These are phyloP conservation scores for Phlebiopsis flavidoalba DNA, from an alignment of 768 basidiomycete species.

Conservation along the genomic window DNA sequence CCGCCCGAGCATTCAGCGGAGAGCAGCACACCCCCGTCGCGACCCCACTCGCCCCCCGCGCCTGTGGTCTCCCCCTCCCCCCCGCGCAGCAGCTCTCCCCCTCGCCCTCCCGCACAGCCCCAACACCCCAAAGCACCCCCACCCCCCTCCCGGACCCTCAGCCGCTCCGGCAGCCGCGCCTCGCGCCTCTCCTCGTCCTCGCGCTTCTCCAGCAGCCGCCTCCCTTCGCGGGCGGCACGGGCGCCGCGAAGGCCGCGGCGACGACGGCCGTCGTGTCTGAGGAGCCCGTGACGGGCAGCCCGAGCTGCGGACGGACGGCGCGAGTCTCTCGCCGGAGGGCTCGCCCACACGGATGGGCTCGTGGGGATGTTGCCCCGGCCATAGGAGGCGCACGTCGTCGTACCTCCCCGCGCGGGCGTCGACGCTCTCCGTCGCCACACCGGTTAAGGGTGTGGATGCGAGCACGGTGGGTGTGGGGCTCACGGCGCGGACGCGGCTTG, in stretches of 20 bases:
- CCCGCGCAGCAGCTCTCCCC: neutral
- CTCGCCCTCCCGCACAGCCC: conserved; percentile 24
- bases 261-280: conserved; percentile 62
- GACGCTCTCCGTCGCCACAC: conserved; percentile 18
- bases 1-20: conserved; percentile 34
- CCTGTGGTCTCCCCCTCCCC: conserved; percentile 8
- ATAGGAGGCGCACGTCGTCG: conserved; percentile 55
- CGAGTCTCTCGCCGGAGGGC: conserved; percentile 51
- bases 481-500: conserved; percentile 24
- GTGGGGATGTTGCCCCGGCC: conserved; percentile 32
- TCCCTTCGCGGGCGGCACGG: conserved; percentile 41
- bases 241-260: conserved; percentile 52
- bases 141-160: conserved; percentile 39
- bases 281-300: conserved; percentile 27
- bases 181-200: conserved; percentile 68
- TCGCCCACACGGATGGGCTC: conserved; percentile 59
- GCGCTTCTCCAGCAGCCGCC: conserved; percentile 57
- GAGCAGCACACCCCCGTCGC: conserved; percentile 11
- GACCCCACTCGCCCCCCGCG: neutral
- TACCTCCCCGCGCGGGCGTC: conserved; percentile 39
- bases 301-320: conserved; percentile 11
- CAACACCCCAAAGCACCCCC: conserved; percentile 13
- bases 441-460: conserved; percentile 5
- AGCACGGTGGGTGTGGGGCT: neutral
- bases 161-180: conserved; percentile 69